Base-by-base conservation (phyloP, 139 green algal genomes). In the Chlamydomonas applanata region DNA sequence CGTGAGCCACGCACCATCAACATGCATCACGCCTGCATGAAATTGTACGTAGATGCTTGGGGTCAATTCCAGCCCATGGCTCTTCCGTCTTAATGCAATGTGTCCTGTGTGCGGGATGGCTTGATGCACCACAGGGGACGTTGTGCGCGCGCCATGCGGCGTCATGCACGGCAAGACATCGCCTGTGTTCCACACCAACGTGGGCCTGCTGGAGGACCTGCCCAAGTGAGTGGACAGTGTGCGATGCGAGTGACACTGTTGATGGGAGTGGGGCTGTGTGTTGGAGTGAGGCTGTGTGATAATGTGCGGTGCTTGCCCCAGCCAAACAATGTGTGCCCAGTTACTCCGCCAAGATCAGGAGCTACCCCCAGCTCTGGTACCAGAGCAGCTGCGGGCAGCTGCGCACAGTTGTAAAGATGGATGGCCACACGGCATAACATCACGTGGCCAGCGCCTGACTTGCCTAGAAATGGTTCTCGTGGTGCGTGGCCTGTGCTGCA, bases 121-220 rank as follows among this genome's bases (percentile, higher is more conserved):
- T 4, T 62, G 54, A 27, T 22, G n/a, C 4, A 22, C 19, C 32
- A 40, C 83, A 92, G 86, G 91, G 79, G 69, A 88, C 45, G 87
- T 99, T 9, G 86, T 98, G 34, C 88, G 96, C 0, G 94, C 96
- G 16, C 95, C 94, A 14, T 84, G 72, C 46, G 96, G 96, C 0
- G 89, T 98, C 9, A 98, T 99, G 94, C 96, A 99, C 79, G 96
- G 96, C 63, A 99, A 98, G 82, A 95, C 88, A 1, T 98, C 91
- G 1, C 85, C 79, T 1, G 96, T 99, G 22, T 93, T 76, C 46
- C 96, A 99, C 84, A 93, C 69, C 1, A 86, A 89, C 71, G 76
- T 74, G 0, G 92, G 93, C 3, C 40, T 99, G 16, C 81, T 99
- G 45, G 79, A 89, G 53, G 89, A 82, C 22, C 66, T 92, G 45